Evolutionary conservation across 768 basidiomycete species (phyloP), one percentile per base, ranked within the genome.

Genomic region (Pleurotus platypus): DNA sequence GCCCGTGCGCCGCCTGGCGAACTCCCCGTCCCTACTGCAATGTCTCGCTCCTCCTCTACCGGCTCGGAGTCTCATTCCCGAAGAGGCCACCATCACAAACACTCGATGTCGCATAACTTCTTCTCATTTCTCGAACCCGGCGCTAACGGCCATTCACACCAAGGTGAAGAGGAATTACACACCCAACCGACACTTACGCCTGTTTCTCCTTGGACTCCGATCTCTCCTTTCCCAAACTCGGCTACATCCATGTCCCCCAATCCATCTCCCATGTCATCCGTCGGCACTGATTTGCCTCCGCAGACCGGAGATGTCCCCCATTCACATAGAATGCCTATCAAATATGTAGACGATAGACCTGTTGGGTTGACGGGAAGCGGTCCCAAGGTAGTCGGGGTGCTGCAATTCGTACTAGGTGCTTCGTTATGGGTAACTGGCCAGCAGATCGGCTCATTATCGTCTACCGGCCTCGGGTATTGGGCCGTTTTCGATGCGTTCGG

Each of bases 391-490:
- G 64, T 62, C 1, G 69, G 69, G 0, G n/a, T 73, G 0, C 63
- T 60, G 1, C 84, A 90, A 62, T 89, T 91, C 55, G 60, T 79
- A 3, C 70, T 91, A 1, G 90, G 90, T 0, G 85, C 84, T 2
- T 83, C 80, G 64, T 60, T 98, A 7, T 99, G 97, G 97, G 87
- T 94, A 0, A 78, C 78, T 20, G 95, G 94, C 1, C 97, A 99
- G 70, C 85, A 87, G 59, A 82, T 85, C 18, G 94, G 94, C 15
- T 94, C 92, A 48, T 73, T 98, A 26, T 80, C 89, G 6, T 86
- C 89, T 56, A 96, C 96, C 1, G 97, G 94, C 0, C 70, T 99
- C 15, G 97, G 96, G 0, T 99, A 99, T 67, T 90, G 96, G 86
- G 85, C 96, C 20, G 94, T 98, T 1, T 99, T 98, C 66, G 96